Base-by-base conservation (phyloP, 2,329 filamentous ascomycete genomes). In the Eutypella sp. region DNA sequence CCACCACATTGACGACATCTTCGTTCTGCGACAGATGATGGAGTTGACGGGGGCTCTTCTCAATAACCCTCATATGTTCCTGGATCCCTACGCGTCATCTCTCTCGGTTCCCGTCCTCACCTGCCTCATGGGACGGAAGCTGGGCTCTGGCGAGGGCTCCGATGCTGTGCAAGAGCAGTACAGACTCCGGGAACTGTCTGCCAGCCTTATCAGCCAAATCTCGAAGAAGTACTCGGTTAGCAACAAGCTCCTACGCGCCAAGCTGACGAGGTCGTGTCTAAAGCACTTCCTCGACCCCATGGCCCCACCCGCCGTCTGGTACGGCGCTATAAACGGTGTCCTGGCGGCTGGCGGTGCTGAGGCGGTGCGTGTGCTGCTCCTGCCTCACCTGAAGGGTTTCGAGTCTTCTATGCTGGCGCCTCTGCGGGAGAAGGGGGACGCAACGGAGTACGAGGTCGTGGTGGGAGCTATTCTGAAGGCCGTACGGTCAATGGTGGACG, bases 11-110 rank as follows among this genome's bases (percentile, higher is more conserved):
- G 91, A 95, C 68, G 88, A 95, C 64, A 78, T 91, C 2, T 96
- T 96, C 63, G 82, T 90, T 5, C 75, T 99, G 19, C 84, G 83
- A 18, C 89, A 95, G 65, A 93, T 95, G 81, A 92, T 99, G 86
- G 85, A 90, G 59, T 81, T 97, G 49, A 85, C 88, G 1, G 81
- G 87, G 41, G 89, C 92, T 2, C 74, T 99, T 42, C 85, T 96
- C 41, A 80, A 85, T 55, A 97, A 96, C 62, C 79, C 82, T 47
- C 83, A 82, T 52, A 80, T 96, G 29, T 95, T 89, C 67, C 66
- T 81, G 27, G 76, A 81, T 36, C 77, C 79, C 0, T 82, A 82
- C 51, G 76, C 78, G 44, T 78, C 73, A 44, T 68, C 79, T 7
- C 79, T 97, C 44, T 84, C 92, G 5, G 89, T 92, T 0, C 86